phyloP scores from a whole-genome alignment of 2,329 filamentous ascomycete species.

The Colletotrichum sp. region DNA sequence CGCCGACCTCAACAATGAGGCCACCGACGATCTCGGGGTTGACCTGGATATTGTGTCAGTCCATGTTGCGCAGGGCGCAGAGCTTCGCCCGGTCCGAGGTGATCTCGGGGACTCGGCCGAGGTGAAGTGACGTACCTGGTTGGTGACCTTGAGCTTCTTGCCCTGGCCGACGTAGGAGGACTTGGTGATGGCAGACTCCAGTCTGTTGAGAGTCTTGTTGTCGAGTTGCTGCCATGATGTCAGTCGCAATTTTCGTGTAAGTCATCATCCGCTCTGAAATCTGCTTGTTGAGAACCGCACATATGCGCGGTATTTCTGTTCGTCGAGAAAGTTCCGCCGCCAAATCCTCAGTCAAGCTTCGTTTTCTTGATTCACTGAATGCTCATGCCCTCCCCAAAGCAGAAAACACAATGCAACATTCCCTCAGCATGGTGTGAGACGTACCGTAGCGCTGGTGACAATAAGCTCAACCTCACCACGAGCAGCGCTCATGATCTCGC shows the following conservation, averaged over 20 bases:
- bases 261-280: not conserved
- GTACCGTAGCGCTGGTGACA: constrained; percentile 88
- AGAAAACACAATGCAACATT: not conserved
- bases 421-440: constrained; percentile 32
- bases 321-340: not conserved
- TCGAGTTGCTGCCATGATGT: constrained; percentile 73
- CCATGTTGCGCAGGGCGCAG: no score
- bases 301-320: not conserved
- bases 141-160: constrained; percentile 98
- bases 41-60: constrained; percentile 59
- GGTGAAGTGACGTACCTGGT: constrained; percentile 64
- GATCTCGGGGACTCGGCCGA: not conserved
- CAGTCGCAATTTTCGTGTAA: constrained; percentile 20
- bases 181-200: constrained; percentile 89
- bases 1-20: constrained; percentile 93
- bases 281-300: not conserved
- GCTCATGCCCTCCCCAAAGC: not conserved
- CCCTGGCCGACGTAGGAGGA: constrained; percentile 86
- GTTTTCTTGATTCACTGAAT: not conserved
- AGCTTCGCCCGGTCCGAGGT: not conserved
- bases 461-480: constrained; percentile 92
- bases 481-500: constrained; percentile 83
- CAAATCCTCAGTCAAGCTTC: not conserved
- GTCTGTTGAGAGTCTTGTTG: constrained; percentile 80
- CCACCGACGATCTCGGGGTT: constrained; percentile 95